These are phyloP conservation scores for Pyrenophora graminea DNA, from an alignment of 2,329 filamentous ascomycete genomes.

Conservation along the genomic window DNA sequence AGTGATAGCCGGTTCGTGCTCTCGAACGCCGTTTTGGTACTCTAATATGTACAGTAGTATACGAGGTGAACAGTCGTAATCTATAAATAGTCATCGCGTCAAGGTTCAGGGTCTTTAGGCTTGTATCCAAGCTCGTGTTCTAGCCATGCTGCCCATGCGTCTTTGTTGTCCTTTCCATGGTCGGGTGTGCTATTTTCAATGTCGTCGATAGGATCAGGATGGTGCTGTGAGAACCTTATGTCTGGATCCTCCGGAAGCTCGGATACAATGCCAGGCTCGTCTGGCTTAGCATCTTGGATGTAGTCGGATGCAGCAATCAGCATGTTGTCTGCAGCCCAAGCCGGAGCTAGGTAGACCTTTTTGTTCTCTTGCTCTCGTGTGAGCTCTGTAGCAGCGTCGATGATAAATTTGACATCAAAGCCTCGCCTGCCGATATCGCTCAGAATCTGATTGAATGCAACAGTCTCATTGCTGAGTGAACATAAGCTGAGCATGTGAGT, in stretches of 20 bases:
- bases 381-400: conserved; percentile 23
- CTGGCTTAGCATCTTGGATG: conserved; percentile 18
- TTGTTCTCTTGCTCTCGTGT: conserved; percentile 21
- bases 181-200: neutral
- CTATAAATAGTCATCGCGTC: neutral
- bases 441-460: conserved; percentile 40
- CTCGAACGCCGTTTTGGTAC: conserved; percentile 15
- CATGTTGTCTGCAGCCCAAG: conserved; percentile 41
- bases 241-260: conserved; percentile 12
- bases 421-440: conserved; percentile 30
- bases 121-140: conserved; percentile 35
- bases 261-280: neutral
- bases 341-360: conserved; percentile 23
- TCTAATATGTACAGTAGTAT: conserved; percentile 11
- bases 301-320: conserved; percentile 38
- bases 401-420: conserved; percentile 32
- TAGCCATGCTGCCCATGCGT: conserved; percentile 35
- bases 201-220: neutral
- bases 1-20: neutral
- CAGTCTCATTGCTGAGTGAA: conserved; percentile 36
- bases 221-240: conserved; percentile 6
- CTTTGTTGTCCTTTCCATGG: conserved; percentile 16
- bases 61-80: conserved; percentile 4
- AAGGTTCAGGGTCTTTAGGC: conserved; percentile 26
- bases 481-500: conserved; percentile 40